Evolutionary conservation across 2,329 filamentous ascomycete species (phyloP).

Genomic region (Aspergillus puulaauensis): DNA sequence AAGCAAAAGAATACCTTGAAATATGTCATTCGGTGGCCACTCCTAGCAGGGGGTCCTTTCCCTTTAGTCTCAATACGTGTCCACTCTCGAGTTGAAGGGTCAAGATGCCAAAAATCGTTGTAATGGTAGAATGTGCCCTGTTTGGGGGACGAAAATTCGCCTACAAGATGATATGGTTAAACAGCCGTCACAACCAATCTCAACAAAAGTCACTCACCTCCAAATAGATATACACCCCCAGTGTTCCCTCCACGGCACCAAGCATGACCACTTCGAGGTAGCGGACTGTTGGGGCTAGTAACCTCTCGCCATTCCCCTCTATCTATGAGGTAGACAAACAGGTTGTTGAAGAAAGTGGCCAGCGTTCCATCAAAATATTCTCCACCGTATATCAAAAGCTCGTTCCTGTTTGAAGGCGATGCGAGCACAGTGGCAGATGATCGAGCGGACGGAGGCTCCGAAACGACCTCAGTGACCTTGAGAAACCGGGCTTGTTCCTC

Average conservation of each 20-base stretch:
- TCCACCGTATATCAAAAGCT: conserved; percentile 87
- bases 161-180: conserved; percentile 23
- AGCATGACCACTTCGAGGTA: conserved; percentile 89
- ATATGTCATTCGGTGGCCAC: conserved; percentile 93
- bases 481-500: conserved; percentile 91
- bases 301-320: conserved; percentile 88
- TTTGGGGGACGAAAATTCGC: conserved; percentile 94
- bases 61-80: conserved; percentile 74
- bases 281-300: conserved; percentile 84
- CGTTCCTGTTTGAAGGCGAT: conserved; percentile 81
- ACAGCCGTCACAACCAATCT: not conserved
- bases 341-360: conserved; percentile 69
- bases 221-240: conserved; percentile 85
- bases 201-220: conserved; percentile 49
- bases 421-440: conserved; percentile 80
- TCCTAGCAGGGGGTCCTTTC: conserved; percentile 77
- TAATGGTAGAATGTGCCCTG: conserved; percentile 99
- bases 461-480: conserved; percentile 81
- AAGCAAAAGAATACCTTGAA: conserved; percentile 60
- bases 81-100: conserved; percentile 85
- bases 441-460: conserved; percentile 71
- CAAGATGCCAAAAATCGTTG: conserved; percentile 95
- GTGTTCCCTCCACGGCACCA: conserved; percentile 89
- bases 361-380: conserved; percentile 93
- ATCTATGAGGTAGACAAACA: conserved; percentile 71